Base-by-base conservation (phyloP, 176 grass and related monocot genomes). In the Musa itinerans region DNA sequence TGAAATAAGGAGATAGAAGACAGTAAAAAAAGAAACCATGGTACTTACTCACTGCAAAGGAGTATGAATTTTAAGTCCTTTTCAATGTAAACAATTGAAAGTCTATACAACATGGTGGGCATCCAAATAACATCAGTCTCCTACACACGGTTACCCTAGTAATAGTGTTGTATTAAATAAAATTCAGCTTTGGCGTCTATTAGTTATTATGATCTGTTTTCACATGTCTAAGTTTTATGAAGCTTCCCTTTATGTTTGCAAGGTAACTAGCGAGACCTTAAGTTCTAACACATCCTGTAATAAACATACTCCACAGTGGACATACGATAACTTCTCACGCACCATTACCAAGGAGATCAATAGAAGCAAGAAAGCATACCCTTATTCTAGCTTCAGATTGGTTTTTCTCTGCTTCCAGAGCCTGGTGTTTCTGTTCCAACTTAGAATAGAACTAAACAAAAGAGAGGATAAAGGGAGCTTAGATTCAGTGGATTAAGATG, bases 361-460 rank as follows among this genome's bases (percentile, higher is more conserved):
- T 29, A 71, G 50, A 70, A 15, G 11, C 26, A 81, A 74, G 27
- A 50, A 54, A 71, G 63, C 48, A 51, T 29, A 87, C 80, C 81
- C 64, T 87, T 34, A 76, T 83, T 54, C 52, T 79, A 72, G 80
- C 63, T 83, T 87, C 85, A 51, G 14, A 54, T 76, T 87, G 56
- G 43, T 72, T 76, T 87, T 73, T 87, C 70, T 87, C 85, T 52
- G 80, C 80, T 81, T 79, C 85, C 80, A 87, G 49, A 80, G 85
- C 85, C 27, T 76, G 76, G 13, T 87, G 80, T 55, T 87, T 87
- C 71, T 87, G 76, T 78, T 83, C 85, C 55, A 83, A 78, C 78
- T 83, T 87, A 4, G 71, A 51, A 26, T 87, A 87, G 67, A 34
- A 87, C 85, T 87, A 17, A 76, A 76, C 58, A 34, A 61, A 69